phyloP scores from a whole-genome alignment of 2,329 filamentous ascomycete species.

The Aspergillus japonicus region DNA sequence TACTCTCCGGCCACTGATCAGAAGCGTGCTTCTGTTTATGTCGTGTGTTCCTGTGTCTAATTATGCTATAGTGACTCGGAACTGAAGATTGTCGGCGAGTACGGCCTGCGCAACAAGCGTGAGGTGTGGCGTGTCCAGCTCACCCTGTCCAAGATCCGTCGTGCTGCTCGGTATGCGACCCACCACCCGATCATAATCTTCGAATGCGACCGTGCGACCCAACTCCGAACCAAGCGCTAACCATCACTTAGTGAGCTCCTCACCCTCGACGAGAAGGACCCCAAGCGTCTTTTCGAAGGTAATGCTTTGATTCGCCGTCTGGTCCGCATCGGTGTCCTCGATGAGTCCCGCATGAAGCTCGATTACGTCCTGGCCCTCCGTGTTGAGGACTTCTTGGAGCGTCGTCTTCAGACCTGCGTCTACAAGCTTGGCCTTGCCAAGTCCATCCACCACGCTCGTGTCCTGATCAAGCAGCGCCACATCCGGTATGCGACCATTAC shows the following conservation, averaged over 20 bases:
- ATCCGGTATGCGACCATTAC: constrained; percentile 59
- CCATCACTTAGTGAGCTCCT: constrained; percentile 78
- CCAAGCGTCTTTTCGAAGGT: constrained; percentile 99
- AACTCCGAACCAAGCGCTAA: constrained; percentile 4
- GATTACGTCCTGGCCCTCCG: constrained; percentile 99
- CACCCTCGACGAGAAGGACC: constrained; percentile 99
- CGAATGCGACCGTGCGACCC: neutral
- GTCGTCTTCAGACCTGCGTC: constrained; percentile 98
- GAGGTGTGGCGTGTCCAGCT: constrained; percentile 99
- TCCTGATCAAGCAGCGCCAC: constrained; percentile 98
- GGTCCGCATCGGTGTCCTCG: constrained; percentile 98
- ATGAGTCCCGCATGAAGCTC: constrained; percentile 99
- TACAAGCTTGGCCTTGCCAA: constrained; percentile 99
- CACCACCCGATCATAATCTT: neutral
- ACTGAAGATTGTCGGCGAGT: constrained; percentile 99
- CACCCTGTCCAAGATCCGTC: constrained; percentile 99
- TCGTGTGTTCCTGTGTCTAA: constrained; percentile 72
- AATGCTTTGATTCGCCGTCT: constrained; percentile 99
- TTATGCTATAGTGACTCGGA: constrained; percentile 89
- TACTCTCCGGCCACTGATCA: constrained; percentile 91
- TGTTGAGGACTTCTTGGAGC: constrained; percentile 99
- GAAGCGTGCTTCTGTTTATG: constrained; percentile 96
- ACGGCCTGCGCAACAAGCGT: constrained; percentile 99
- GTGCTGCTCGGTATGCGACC: constrained; percentile 89
- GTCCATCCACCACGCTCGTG: constrained; percentile 99